Evolutionary conservation across 148 eudicot genomes (phyloP).

Genomic region (Cornus suecica): DNA sequence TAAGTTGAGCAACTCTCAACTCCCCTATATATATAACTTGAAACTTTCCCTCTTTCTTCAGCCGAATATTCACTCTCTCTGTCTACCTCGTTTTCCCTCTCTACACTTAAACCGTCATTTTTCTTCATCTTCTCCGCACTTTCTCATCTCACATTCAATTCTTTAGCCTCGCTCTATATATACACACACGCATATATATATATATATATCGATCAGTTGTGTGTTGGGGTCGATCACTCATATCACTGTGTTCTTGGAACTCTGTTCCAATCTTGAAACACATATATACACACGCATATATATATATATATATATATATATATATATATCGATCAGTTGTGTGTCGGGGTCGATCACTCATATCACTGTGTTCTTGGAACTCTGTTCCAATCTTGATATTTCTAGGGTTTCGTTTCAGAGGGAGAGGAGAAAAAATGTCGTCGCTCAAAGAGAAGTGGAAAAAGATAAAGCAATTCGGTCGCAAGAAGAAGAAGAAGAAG

Average conservation of each 20-base stretch:
- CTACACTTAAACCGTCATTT: neutral
- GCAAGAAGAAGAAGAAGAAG: no score
- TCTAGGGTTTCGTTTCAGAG: slow-evolving; percentile 4
- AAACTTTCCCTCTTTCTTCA: neutral
- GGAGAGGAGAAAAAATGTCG: slow-evolving; percentile 46
- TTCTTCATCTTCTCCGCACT: neutral
- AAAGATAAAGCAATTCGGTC: no score
- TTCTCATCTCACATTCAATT: neutral
- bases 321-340: neutral
- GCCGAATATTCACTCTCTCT: no score
- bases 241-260: no score
- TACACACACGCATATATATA: no score
- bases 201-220: neutral
- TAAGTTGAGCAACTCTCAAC: no score
- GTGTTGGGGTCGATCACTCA: neutral
- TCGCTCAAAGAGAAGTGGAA: no score
- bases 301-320: no score
- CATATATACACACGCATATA: no score
- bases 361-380: no score
- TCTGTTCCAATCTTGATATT: neutral
- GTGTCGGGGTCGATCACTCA: neutral
- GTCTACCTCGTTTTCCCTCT: neutral
- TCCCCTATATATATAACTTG: no score
- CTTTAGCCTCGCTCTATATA: neutral
- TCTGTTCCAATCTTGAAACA: no score